phyloP scores from a whole-genome alignment of 1,139 yeast species.

The Yamadazyma dushanensis region DNA sequence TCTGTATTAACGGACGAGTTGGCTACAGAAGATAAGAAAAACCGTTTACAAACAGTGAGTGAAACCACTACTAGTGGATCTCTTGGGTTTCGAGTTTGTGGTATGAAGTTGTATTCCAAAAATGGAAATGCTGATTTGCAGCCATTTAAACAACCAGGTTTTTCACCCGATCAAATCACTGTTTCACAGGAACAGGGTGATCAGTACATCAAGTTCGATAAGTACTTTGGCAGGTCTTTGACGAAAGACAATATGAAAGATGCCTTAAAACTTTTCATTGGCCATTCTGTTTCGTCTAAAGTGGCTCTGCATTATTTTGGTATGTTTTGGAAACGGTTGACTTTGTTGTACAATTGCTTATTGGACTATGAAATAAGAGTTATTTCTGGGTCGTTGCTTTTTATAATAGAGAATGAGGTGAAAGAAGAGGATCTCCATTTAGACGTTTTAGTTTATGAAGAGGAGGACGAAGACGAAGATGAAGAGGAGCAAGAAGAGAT shows the following conservation, averaged over 20 bases:
- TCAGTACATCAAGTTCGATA: slow-evolving; percentile 55
- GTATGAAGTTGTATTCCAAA: slow-evolving; percentile 63
- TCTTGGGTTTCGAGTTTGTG: slow-evolving; percentile 76
- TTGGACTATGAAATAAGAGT: slow-evolving; percentile 63
- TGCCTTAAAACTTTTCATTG: slow-evolving; percentile 57
- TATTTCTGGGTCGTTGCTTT: slow-evolving; percentile 71
- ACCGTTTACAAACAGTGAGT: slow-evolving; percentile 64
- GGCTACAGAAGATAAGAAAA: slow-evolving; percentile 58
- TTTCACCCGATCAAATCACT: slow-evolving; percentile 11
- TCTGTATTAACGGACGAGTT: slow-evolving; percentile 62
- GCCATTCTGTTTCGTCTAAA: slow-evolving; percentile 12
- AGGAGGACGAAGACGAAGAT: slow-evolving; percentile 31
- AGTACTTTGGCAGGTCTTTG: slow-evolving; percentile 68
- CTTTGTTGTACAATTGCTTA: slow-evolving; percentile 63
- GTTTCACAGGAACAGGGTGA: slow-evolving; percentile 17
- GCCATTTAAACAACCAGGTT: slow-evolving; percentile 12
- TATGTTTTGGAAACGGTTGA: slow-evolving; percentile 57
- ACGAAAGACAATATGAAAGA: slow-evolving; percentile 40
- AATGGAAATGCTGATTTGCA: slow-evolving; percentile 12
- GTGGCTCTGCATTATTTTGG: slow-evolving; percentile 19
- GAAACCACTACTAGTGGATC: slow-evolving; percentile 77
- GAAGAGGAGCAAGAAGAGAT: slow-evolving; percentile 25
- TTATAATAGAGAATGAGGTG: slow-evolving; percentile 77
- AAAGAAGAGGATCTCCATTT: slow-evolving; percentile 19
- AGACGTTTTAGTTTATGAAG: slow-evolving; percentile 30